A percentile compares a stretch with the other conserved stretches of the same genome.
Conservation (phyloP, 768 basidiomycete species). For the Sporobolomyces roseus region DNA sequence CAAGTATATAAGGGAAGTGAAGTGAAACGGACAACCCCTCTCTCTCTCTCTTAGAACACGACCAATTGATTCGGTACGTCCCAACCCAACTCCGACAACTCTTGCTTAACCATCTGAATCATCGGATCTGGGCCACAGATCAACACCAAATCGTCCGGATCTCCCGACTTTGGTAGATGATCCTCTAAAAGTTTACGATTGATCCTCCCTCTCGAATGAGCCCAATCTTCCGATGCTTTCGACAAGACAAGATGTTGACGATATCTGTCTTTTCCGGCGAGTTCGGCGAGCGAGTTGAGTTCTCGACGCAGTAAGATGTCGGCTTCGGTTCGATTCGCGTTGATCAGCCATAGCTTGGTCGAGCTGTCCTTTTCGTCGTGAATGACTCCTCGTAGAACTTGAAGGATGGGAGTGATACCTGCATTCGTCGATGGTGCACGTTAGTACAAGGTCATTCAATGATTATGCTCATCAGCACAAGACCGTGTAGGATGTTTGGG, state of each 20-base stretch:
- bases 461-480: too few relatives aligned
- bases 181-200: constrained; percentile 50
- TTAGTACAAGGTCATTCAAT: too few relatives aligned
- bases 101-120: constrained; percentile 44
- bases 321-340: constrained; percentile 54
- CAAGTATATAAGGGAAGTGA: too few relatives aligned
- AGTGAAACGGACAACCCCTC: too few relatives aligned
- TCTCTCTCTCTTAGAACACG: constrained; percentile 45
- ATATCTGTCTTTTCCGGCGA: constrained; percentile 46
- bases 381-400: constrained; percentile 57
- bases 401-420: constrained; percentile 61
- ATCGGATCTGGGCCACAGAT: constrained; percentile 57
- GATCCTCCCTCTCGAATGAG: constrained; percentile 53
- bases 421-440: too few relatives aligned
- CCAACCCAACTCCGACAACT: constrained; percentile 50
- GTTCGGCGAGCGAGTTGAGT: constrained; percentile 51
- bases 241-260: constrained; percentile 55
- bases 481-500: not conserved
- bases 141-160: constrained; percentile 51
- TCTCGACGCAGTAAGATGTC: constrained; percentile 59
- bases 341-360: constrained; percentile 55
- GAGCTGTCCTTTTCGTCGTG: constrained; percentile 50
- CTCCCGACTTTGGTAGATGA: constrained; percentile 52
- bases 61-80: constrained; percentile 49
- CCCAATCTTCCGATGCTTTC: constrained; percentile 51